A percentile compares a stretch with the other conserved stretches of the same genome.
Conservation (phyloP, 2,329 filamentous ascomycete species). For the Magnaporthiopsis poae region DNA sequence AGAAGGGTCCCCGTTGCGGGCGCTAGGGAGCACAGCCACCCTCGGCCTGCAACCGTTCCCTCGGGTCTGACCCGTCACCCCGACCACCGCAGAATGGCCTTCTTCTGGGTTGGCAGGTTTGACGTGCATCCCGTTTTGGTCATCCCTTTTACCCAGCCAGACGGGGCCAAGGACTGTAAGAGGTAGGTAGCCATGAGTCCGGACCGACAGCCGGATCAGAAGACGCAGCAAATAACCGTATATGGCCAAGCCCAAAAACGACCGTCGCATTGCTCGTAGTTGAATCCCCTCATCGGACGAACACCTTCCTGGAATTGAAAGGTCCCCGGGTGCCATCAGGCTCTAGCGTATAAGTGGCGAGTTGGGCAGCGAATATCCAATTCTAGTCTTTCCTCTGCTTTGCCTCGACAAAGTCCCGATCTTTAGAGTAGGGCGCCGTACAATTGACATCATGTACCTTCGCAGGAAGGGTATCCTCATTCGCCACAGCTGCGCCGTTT, state of each 20-base stretch:
- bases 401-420: too few species aligned
- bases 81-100: neutral
- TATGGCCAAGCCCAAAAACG: too few species aligned
- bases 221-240: too few species aligned
- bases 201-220: neutral
- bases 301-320: too few species aligned
- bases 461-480: neutral
- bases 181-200: neutral
- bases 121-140: neutral
- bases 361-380: too few species aligned
- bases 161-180: neutral
- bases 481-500: neutral
- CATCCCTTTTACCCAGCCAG: neutral
- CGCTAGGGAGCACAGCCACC: slow-evolving; percentile 21
- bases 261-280: too few species aligned
- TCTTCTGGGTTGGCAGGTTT: neutral
- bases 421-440: too few species aligned
- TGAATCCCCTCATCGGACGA: too few species aligned
- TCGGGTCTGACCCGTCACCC: slow-evolving; percentile 4
- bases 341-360: too few species aligned
- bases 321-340: too few species aligned
- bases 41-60: slow-evolving; percentile 16
- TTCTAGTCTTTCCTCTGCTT: too few species aligned
- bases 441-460: neutral
- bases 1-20: slow-evolving; percentile 1